Conservation (phyloP, 306 rosid genomes). For the Cucurbita maxima region DNA sequence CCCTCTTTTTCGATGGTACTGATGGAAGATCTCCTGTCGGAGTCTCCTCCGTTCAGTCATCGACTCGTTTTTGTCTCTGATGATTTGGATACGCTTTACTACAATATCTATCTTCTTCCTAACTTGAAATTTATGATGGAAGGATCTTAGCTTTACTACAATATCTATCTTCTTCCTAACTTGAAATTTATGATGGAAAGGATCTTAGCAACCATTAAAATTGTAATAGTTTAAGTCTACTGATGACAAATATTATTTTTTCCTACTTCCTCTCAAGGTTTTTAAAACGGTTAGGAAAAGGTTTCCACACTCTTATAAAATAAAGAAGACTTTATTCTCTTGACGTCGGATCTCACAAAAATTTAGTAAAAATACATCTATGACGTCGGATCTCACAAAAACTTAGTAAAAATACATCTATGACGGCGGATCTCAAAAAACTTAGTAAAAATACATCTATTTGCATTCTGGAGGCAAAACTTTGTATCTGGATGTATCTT, state of each 20-base stretch:
- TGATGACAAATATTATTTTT: too few species aligned
- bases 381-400: too few species aligned
- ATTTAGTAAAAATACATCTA: too few species aligned
- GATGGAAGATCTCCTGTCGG: background rate
- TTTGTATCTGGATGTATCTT: slow-evolving; percentile 51
- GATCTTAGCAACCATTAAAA: background rate
- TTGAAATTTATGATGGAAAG: background rate
- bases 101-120: background rate
- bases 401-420: background rate
- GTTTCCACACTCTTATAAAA: too few species aligned
- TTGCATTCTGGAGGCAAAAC: slow-evolving; percentile 82
- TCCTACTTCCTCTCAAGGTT: too few species aligned
- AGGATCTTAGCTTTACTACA: background rate
- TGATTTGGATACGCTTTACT: background rate
- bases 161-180: background rate
- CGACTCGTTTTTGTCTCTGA: background rate
- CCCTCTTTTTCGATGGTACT: background rate
- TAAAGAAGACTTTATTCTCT: too few species aligned
- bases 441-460: background rate
- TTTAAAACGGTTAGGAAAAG: too few species aligned
- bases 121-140: background rate
- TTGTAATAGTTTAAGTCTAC: too few species aligned
- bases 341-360: too few species aligned
- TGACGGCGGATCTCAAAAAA: too few species aligned
- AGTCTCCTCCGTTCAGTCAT: background rate